Conservation (phyloP, 2,329 filamentous ascomycete species). For the Trichoderma guizhouense region DNA sequence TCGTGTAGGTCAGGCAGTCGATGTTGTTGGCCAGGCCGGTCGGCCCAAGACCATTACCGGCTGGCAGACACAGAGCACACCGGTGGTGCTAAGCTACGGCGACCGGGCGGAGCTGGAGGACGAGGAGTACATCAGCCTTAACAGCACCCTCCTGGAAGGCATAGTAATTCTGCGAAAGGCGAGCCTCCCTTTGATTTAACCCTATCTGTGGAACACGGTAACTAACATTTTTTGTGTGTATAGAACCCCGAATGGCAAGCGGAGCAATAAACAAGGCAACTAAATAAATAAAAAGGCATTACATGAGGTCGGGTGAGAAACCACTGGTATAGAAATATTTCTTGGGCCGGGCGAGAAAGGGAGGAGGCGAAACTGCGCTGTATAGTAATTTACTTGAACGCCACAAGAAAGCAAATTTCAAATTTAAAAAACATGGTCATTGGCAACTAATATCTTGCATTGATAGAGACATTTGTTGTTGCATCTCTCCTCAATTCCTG, state of each 20-base stretch:
- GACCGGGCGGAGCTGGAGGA: slow-evolving; percentile 96
- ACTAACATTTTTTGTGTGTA: neutral
- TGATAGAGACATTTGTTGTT: slow-evolving; percentile 27
- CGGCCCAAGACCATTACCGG: slow-evolving; percentile 98
- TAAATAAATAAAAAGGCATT: slow-evolving; percentile 28
- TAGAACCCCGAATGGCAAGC: slow-evolving; percentile 42
- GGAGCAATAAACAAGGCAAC: slow-evolving; percentile 32
- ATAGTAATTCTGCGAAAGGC: slow-evolving; percentile 97
- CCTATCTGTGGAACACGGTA: neutral
- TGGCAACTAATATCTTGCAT: slow-evolving; percentile 21
- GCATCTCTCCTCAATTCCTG: neutral
- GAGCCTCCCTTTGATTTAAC: slow-evolving; percentile 33
- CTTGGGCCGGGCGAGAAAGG: slow-evolving; percentile 20
- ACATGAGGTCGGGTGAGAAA: neutral
- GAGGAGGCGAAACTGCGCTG: slow-evolving; percentile 28
- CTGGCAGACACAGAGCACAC: slow-evolving; percentile 99
- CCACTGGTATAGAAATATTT: slow-evolving; percentile 2
- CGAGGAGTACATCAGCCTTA: slow-evolving; percentile 92
- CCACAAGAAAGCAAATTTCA: slow-evolving; percentile 10
- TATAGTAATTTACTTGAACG: slow-evolving; percentile 34
- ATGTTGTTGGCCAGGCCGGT: slow-evolving; percentile 95
- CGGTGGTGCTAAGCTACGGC: slow-evolving; percentile 88
- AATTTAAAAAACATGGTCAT: slow-evolving; percentile 19
- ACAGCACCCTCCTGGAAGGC: slow-evolving; percentile 78
- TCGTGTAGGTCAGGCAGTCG: slow-evolving; percentile 93